Evolutionary conservation across 495 filamentous ascomycete species (phyloP), one percentile per base, ranked within the genome.

Genomic region (Hypoxylon perforatum): DNA sequence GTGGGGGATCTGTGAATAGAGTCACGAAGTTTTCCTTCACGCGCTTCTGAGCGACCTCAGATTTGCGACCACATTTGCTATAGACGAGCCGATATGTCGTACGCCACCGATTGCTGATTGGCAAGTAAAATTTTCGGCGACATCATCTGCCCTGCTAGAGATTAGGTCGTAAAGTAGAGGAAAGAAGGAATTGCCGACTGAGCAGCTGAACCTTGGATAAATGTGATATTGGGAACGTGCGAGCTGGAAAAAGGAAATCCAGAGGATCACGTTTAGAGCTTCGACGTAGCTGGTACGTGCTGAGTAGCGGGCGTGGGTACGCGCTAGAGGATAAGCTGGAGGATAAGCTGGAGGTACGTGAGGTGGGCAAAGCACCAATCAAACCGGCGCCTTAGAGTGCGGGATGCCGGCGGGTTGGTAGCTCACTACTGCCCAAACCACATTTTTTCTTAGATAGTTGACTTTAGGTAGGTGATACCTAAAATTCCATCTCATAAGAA

Each of bases 1-100:
- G 5, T 6, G 25, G 21, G 60, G 59, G 60, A 48, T 59, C 63
- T 15, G 39, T 52, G 60, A 69, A 50, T 42, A 69, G 50, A 6
- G n/a, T 30, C 7, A 46, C 3, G 14, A 30, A 22, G n/a, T n/a
- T 36, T 36, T 23, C 3, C 19, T 28, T 54, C 55, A 69, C 55
- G 60, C 65, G 60, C 49, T 38, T 51, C 33, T 4, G 9, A 17
- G 38, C 22, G 11, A 28, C 4, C 47, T 45, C 30, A 35, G 55
- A 50, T 56, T 52, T 41, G n/a, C 22, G 38, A 30, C 15, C n/a
- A 21, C 41, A 49, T 44, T 47, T 11, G 9, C 39, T 17, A 18
- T 10, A 25, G 15, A 21, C 19, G 6, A 58, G 15, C 30, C 33
- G 18, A 53, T 46, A 17, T 21, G 36, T 33, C 8, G 28, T 9